phyloP scores from a whole-genome alignment of 169 alveolate species.

The Miamiensis avidus region DNA sequence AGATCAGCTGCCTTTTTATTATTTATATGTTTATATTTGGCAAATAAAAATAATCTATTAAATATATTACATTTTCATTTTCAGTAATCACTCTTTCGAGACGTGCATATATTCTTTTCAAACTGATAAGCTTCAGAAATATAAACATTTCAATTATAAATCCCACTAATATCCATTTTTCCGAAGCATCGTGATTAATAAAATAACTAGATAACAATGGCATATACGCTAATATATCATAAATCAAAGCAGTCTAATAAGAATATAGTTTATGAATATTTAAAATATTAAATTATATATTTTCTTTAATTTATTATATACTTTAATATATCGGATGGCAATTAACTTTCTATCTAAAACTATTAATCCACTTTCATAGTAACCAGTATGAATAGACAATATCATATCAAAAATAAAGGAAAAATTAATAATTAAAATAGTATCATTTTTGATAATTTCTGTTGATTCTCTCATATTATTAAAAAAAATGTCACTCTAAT shows the following conservation, averaged over 20 bases:
- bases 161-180: background rate
- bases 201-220: background rate
- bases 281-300: no score
- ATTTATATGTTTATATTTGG: background rate
- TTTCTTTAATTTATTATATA: no score
- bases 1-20: background rate
- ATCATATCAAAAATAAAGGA: background rate
- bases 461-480: background rate
- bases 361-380: background rate
- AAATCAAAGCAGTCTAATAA: background rate
- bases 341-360: background rate
- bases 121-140: background rate
- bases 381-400: background rate
- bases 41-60: no score
- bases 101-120: background rate
- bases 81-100: background rate
- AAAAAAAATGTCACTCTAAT: background rate
- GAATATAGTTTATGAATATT: no score
- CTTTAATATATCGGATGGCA: background rate
- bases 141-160: background rate
- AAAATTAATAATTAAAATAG: background rate
- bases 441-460: background rate
- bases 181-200: background rate
- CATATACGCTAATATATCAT: background rate
- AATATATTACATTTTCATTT: background rate